A percentile compares a stretch with the other conserved stretches of the same genome.
phyloP scores from a whole-genome alignment of 23 red algal genomes.

The Gracilaria vermiculophylla region DNA sequence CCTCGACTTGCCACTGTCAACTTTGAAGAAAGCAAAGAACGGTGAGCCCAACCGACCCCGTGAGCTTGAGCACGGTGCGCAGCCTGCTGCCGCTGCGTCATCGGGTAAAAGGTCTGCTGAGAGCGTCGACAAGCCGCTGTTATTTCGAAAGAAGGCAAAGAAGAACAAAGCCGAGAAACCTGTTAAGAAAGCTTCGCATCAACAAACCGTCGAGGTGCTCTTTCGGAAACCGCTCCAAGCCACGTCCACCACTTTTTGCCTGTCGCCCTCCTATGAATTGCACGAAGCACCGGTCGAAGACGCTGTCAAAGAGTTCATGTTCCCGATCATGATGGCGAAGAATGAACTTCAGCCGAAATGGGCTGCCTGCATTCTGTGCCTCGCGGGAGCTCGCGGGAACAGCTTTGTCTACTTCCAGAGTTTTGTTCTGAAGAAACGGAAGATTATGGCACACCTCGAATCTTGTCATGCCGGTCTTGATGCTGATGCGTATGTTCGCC shows the following conservation, averaged over 20 bases:
- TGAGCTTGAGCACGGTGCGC: neutral
- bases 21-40: neutral
- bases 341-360: neutral
- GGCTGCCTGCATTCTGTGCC: neutral
- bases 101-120: neutral
- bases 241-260: neutral
- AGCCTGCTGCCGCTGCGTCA: too few relatives aligned
- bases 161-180: neutral
- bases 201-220: neutral
- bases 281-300: neutral
- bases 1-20: neutral
- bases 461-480: neutral
- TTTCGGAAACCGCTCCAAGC: too few relatives aligned
- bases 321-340: neutral
- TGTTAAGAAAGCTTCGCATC: neutral
- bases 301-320: neutral
- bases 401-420: neutral
- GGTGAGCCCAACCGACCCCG: neutral
- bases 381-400: neutral
- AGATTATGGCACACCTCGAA: neutral
- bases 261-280: neutral
- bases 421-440: neutral
- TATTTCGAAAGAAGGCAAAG: neutral
- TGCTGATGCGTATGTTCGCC: neutral
- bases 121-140: neutral